phyloP scores from a whole-genome alignment of 129 eudicot genomes.

The Gnaphalium uliginosum region DNA sequence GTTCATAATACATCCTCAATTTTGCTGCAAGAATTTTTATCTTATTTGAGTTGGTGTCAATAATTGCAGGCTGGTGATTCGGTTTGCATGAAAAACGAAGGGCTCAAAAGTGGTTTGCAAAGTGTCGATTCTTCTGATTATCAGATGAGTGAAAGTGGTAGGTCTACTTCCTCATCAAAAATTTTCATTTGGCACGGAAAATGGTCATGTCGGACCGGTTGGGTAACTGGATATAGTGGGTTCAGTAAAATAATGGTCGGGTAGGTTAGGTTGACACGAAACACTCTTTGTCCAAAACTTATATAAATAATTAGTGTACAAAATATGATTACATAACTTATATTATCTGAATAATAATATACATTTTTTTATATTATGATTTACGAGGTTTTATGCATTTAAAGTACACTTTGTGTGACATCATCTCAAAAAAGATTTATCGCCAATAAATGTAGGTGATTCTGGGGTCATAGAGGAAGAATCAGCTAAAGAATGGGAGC shows the following conservation, averaged over 20 bases:
- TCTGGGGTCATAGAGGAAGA: conserved; percentile 87
- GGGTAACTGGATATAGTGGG: background rate
- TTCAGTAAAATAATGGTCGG: background rate
- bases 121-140: conserved; percentile 85
- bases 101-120: conserved; percentile 76
- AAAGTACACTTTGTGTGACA: background rate
- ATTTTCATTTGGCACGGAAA: background rate
- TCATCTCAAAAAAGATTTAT: conserved; percentile 13
- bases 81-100: conserved; percentile 64
- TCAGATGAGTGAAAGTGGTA: conserved; percentile 86
- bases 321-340: background rate
- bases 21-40: background rate
- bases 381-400: background rate
- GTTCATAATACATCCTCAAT: background rate
- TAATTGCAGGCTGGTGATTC: conserved; percentile 55
- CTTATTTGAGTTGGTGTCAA: conserved; percentile 15
- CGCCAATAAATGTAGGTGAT: conserved; percentile 62
- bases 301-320: background rate
- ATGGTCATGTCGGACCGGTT: background rate
- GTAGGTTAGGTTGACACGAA: conserved; percentile 11
- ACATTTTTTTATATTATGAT: background rate
- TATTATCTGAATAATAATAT: background rate
- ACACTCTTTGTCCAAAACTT: background rate
- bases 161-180: conserved; percentile 23
- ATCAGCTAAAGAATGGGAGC: conserved; percentile 93